Base-by-base conservation (phyloP, 257 asterid species). In the Ophiorrhiza pumila region DNA sequence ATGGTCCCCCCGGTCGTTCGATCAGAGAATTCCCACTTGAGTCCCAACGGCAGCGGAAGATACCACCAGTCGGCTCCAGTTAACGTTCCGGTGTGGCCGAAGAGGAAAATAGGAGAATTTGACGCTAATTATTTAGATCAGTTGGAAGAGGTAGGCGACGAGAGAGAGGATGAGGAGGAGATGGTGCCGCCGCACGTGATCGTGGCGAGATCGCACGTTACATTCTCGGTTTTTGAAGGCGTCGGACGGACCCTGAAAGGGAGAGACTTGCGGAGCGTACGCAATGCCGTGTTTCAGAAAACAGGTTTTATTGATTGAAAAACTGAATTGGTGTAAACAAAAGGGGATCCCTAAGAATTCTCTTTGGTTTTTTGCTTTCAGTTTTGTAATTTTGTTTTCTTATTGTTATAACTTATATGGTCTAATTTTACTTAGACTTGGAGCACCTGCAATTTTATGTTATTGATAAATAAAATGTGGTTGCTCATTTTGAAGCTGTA, bases 171-270 rank as follows among this genome's bases (percentile, higher is more conserved):
- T 43, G 83, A 69, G 7, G 88, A 81, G 77, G 96, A 86, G 69
- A 89, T 89, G 89, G 89, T 93, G 78, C 97, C 97, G 47, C 98
- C 98, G 65, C 98, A 93, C 86, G 91, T 89, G 91, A 88, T 93
- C 74, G 96, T 91, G 27, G 94, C 96, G 14, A 77, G 91, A 76
- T 88, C 96, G 72, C 97, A 91, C 88, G 94, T 84, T 84, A 93
- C 93, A 2, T 86, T 86, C 84, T 91, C 98, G 29, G 97, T 93
- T 73, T 93, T 93, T 52, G 98, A 93, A 80, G 95, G 98, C 75
- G 92, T 80, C 3, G 98, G 97, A 50, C 76, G 96, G 82, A 93
- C 97, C 47, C 91, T 93, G 23, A 93, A 93, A 73, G 98, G 98
- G 29, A 81, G 97, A 79, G 97, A 91, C 76, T 62, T 91, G 55